Evolutionary conservation across 169 alveolate genomes (phyloP).

Genomic region (Perkinsus chesapeaki): DNA sequence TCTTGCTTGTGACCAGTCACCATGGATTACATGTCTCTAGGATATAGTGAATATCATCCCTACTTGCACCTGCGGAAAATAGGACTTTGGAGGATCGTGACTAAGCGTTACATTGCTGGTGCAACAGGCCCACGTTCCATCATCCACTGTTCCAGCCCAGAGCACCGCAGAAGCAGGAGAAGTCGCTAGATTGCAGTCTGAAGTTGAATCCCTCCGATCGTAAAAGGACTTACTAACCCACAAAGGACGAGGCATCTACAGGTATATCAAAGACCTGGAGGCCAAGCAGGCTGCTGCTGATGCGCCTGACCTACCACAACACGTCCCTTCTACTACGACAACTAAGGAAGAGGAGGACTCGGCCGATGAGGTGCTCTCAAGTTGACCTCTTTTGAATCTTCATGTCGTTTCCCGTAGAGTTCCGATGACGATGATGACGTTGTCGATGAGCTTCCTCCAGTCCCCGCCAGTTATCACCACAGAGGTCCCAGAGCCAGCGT

Average conservation of each 20-base stretch:
- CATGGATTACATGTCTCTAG: no score
- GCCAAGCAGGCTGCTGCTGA: neutral
- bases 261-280: neutral
- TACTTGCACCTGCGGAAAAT: neutral
- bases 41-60: neutral
- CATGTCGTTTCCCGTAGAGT: neutral
- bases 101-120: neutral
- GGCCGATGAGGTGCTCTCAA: neutral
- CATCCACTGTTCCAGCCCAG: neutral
- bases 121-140: neutral
- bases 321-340: neutral
- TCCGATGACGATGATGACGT: constrained; percentile 20
- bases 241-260: neutral
- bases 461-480: neutral
- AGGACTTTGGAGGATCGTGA: neutral
- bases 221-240: no score
- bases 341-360: neutral
- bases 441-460: constrained; percentile 14
- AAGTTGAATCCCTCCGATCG: neutral
- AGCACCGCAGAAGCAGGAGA: neutral
- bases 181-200: neutral
- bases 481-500: constrained; percentile 32
- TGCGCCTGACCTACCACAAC: neutral
- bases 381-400: neutral
- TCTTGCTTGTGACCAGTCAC: no score